Base-by-base conservation (phyloP, 2,329 filamentous ascomycete species). In the Fusarium austroafricanum region DNA sequence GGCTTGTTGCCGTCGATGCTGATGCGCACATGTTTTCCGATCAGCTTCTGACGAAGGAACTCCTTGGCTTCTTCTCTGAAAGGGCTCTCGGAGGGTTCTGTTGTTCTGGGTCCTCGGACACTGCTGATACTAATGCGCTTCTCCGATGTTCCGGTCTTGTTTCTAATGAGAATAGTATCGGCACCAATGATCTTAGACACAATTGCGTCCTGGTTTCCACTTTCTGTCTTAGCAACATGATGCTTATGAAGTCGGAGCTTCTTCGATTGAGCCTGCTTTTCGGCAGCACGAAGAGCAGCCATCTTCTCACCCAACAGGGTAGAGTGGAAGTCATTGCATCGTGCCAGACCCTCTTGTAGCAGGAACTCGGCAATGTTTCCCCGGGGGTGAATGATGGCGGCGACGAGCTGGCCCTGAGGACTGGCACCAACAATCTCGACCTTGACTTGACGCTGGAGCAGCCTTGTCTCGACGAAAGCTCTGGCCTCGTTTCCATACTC, bases 1-100 rank as follows among this genome's bases (percentile, higher is more conserved):
- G 95, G 91, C 80, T 96, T 94, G 78, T 93, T 93, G 58, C 96
- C 96, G 77, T 99, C 94, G 61, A 97, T 89, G 54, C 87, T 91
- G 57, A 97, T 89, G 78, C 91, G 92, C 70, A 98, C 93, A 71
- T 97, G 93, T 84, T 99, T 99, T 64, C 94, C 96, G 75, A 99
- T 99, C 31, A 97, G 80, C 79, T 90, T 93, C 85, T 97, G 97
- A 55, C 96, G 90, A 68, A 98, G 79, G 77, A 95, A 98, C 78
- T 99, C 96, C 83, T 99, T 99, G 31, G 96, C 95, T 76, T 97
- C 95, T 14, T 96, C 92, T 71, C 89, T 87, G 83, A 95, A 99
- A 0, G 94, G 93, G 39, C 92, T 87, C 79, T 98, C 95, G 58
- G 93, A 91, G 20, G 92, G 87, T 78, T 98, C 95, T 46, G 89